These are phyloP conservation scores for Pyrenula massariospora DNA, from an alignment of 495 filamentous ascomycete genomes.

Conservation along the genomic window DNA sequence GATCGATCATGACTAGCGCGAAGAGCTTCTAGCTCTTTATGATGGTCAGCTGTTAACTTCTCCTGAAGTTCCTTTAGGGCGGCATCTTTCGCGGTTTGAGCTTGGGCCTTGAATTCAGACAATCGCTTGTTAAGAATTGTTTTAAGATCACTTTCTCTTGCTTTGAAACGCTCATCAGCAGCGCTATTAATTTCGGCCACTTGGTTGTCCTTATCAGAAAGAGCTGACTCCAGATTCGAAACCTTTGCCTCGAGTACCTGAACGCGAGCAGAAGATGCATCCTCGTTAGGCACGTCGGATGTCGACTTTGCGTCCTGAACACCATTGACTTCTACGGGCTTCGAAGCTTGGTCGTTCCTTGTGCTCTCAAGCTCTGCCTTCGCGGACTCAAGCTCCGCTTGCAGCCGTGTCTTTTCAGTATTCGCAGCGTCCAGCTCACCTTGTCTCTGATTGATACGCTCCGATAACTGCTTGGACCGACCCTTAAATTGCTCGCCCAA, in stretches of 20 bases:
- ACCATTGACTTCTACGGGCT: constrained; percentile 2
- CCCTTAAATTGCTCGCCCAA: constrained; percentile 52
- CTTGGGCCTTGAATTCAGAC: constrained; percentile 39
- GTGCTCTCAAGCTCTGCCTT: constrained; percentile 29
- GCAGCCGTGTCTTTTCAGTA: constrained; percentile 39
- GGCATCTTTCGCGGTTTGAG: constrained; percentile 24
- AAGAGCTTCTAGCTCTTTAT: constrained; percentile 40
- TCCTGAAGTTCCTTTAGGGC: constrained; percentile 46
- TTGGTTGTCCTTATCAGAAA: constrained; percentile 32
- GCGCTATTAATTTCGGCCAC: constrained; percentile 24
- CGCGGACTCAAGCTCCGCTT: constrained; percentile 32
- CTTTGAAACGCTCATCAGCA: constrained; percentile 46
- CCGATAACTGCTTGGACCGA: constrained; percentile 36
- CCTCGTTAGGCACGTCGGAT: constrained; percentile 17
- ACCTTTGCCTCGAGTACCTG: constrained; percentile 34
- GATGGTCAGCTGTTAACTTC: constrained; percentile 53
- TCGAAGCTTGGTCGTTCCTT: constrained; percentile 6
- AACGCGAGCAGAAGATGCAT: constrained; percentile 14
- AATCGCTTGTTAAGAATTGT: constrained; percentile 57
- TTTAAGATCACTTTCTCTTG: constrained; percentile 63
- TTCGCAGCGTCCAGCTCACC: constrained; percentile 26
- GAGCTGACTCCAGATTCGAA: constrained; percentile 33
- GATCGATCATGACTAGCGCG: constrained; percentile 9
- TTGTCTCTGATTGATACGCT: constrained; percentile 38
- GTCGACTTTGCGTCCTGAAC: constrained; percentile 14